Evolutionary conservation across 1,284 basidiomycete genomes (phyloP).

Genomic region (Pterula multifida): DNA sequence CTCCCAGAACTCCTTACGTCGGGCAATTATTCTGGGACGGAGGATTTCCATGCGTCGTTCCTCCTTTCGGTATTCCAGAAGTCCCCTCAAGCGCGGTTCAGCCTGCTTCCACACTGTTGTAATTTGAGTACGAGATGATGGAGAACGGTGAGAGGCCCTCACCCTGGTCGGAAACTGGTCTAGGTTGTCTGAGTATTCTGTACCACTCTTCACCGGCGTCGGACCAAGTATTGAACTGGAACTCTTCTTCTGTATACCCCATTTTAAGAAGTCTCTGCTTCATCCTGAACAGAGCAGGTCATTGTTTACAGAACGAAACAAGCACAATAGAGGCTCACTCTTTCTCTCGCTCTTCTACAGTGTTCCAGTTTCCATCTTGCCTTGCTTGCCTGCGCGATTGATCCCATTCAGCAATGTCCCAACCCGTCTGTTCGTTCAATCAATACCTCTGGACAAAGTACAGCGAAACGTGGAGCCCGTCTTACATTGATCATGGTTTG

Average conservation of each 20-base stretch:
- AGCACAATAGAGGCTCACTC: no score
- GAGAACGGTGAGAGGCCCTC: background rate
- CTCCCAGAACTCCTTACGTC: background rate
- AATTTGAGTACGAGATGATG: background rate
- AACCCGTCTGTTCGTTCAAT: background rate
- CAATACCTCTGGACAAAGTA: no score
- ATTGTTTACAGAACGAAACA: background rate
- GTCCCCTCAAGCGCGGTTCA: background rate
- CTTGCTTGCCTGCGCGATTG: background rate
- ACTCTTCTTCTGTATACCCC: background rate
- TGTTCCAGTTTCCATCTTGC: background rate
- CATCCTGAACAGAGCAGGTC: background rate
- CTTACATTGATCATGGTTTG: background rate
- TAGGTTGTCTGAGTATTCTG: background rate
- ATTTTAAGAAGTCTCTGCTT: background rate
- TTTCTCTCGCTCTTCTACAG: background rate
- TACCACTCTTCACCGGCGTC: background rate
- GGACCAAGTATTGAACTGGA: background rate
- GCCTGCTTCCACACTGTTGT: background rate
- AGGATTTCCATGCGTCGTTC: background rate
- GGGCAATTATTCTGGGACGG: background rate
- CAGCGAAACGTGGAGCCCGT: no score
- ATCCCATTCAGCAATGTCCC: background rate
- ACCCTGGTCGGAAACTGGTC: background rate
- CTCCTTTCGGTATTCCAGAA: background rate